Evolutionary conservation across 179 eudicot genomes (phyloP).

Genomic region (Actinidia arguta): DNA sequence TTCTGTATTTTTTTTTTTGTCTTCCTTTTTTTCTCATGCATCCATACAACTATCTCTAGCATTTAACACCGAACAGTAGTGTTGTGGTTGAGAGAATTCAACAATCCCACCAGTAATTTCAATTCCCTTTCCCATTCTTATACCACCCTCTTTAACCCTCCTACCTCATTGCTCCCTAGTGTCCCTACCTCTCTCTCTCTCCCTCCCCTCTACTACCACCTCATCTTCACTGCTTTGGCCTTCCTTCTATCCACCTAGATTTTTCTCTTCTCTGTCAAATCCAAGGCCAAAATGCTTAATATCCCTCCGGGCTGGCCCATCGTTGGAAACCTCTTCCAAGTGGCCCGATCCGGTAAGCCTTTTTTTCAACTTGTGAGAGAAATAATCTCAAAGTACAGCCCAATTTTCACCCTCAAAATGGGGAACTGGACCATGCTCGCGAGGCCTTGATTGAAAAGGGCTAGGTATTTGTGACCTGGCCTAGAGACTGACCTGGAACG

Average conservation of each 20-base stretch:
- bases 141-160: conserved; percentile 12
- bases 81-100: background rate
- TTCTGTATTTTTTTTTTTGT: too few relatives aligned
- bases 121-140: conserved; percentile 25
- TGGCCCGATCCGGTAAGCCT: conserved; percentile 74
- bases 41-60: background rate
- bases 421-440: conserved; percentile 76
- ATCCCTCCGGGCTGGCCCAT: conserved; percentile 85
- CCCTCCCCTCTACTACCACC: conserved; percentile 32
- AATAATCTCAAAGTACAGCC: conserved; percentile 63
- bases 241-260: conserved; percentile 33
- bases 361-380: conserved; percentile 77
- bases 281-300: conserved; percentile 33
- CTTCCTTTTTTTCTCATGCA: too few relatives aligned
- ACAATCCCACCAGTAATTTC: conserved; percentile 45
- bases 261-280: conserved; percentile 28
- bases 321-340: conserved; percentile 79
- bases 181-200: conserved; percentile 13
- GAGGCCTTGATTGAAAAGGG: conserved; percentile 79
- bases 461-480: conserved; percentile 69
- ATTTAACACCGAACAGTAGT: background rate
- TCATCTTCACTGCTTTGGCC: conserved; percentile 48
- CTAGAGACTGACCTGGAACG: conserved; percentile 74
- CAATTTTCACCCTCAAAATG: conserved; percentile 78
- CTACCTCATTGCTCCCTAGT: background rate